phyloP scores from a whole-genome alignment of 495 filamentous ascomycete genomes.

The Monascus purpureus region DNA sequence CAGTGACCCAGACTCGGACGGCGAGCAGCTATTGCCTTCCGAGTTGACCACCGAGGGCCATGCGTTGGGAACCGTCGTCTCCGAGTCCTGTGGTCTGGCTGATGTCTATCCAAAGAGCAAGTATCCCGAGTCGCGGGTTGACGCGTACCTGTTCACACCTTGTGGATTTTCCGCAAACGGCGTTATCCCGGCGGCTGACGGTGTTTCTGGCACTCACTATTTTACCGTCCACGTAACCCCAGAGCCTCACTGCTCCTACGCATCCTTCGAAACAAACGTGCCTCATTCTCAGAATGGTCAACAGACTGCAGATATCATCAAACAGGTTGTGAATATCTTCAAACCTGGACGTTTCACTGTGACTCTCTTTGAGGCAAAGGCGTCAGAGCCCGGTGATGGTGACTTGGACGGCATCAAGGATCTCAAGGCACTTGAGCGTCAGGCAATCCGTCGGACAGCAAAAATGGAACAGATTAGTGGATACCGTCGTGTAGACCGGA shows the following conservation, averaged over 20 bases:
- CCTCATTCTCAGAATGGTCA: constrained; percentile 80
- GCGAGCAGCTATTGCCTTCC: constrained; percentile 46
- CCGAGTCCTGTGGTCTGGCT: constrained; percentile 77
- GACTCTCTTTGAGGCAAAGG: constrained; percentile 89
- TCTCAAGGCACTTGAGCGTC: constrained; percentile 30
- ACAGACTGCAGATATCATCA: constrained; percentile 75
- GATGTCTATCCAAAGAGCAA: constrained; percentile 75
- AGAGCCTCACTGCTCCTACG: constrained; percentile 95
- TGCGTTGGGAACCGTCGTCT: constrained; percentile 82
- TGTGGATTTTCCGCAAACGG: constrained; percentile 98
- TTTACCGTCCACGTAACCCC: constrained; percentile 99
- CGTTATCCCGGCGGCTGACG: constrained; percentile 70
- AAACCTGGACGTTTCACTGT: constrained; percentile 92
- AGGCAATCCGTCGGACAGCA: constrained; percentile 37
- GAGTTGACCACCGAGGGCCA: constrained; percentile 87
- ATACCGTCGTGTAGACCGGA: constrained; percentile 83
- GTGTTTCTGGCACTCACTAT: constrained; percentile 62
- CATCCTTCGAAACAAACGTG: constrained; percentile 97
- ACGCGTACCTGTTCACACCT: constrained; percentile 92
- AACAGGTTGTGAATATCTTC: constrained; percentile 93
- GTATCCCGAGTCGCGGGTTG: constrained; percentile 88
- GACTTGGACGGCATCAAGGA: constrained; percentile 23
- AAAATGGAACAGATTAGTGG: constrained; percentile 75
- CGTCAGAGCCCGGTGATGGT: constrained; percentile 26
- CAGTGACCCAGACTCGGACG: constrained; percentile 39